These are phyloP conservation scores for Citrus hindsii DNA, from an alignment of 345 rosid genomes.

Conservation along the genomic window DNA sequence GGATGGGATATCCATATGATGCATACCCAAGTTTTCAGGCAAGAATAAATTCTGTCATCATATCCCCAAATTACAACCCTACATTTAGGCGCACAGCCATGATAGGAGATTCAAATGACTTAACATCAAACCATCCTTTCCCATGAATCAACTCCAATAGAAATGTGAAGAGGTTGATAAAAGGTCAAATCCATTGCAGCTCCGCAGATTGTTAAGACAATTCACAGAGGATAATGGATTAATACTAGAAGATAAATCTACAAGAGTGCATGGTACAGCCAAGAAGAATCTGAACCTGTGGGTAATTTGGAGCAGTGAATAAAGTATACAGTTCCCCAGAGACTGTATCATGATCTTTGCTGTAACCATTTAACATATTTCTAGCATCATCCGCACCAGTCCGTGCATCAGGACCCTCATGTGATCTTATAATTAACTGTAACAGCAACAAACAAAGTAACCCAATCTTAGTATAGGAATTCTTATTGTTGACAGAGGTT, in stretches of 20 bases:
- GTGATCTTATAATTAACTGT: conserved; percentile 45
- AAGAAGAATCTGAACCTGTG: conserved; percentile 24
- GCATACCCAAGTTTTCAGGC: background rate
- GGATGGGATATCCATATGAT: background rate
- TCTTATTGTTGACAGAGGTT: background rate
- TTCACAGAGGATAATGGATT: background rate
- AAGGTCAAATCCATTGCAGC: background rate
- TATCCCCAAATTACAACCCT: background rate
- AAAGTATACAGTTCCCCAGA: conserved; percentile 38
- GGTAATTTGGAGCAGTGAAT: conserved; percentile 36
- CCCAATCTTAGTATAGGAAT: background rate
- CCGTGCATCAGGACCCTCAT: conserved; percentile 41
- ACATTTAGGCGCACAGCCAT: background rate
- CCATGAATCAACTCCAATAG: background rate
- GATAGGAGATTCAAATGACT: background rate
- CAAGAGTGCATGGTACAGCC: background rate
- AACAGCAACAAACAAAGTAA: background rate
- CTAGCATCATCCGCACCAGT: conserved; percentile 33
- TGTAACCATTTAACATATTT: conserved; percentile 34
- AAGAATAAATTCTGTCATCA: background rate
- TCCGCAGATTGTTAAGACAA: background rate
- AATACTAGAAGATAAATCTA: background rate
- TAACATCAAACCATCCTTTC: background rate
- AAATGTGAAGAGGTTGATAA: background rate
- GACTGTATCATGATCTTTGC: conserved; percentile 41